Evolutionary conservation across 2,329 filamentous ascomycete genomes (phyloP).

Genomic region (Talaromyces sp.): DNA sequence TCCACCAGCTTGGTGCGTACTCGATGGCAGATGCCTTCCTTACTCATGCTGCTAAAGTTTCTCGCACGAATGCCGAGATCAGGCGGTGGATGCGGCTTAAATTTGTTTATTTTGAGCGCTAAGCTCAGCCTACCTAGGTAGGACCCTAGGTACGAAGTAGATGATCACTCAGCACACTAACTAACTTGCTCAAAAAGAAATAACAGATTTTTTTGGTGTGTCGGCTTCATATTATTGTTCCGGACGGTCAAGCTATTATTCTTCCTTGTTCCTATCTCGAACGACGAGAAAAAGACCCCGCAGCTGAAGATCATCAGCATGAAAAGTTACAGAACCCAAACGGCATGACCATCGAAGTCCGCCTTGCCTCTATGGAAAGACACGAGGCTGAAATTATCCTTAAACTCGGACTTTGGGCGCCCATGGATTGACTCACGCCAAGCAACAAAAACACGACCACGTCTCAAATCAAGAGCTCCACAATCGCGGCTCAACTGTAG

Average conservation of each 20-base stretch:
- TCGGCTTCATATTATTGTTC: too few relatives aligned
- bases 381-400: not conserved
- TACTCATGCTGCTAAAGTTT: too few relatives aligned
- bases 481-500: slow-evolving; percentile 8
- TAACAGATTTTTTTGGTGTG: too few relatives aligned
- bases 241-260: not conserved
- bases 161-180: not conserved
- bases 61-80: not conserved
- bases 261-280: not conserved
- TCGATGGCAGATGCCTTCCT: too few relatives aligned
- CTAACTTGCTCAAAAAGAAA: too few relatives aligned
- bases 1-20: too few relatives aligned
- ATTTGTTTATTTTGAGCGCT: not conserved
- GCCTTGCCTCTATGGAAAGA: not conserved
- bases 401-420: not conserved
- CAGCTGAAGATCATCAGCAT: not conserved
- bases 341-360: not conserved
- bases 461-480: not conserved
- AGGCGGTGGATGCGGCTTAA: not conserved
- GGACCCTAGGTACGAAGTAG: too few relatives aligned
- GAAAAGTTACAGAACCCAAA: not conserved
- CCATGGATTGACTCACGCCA: not conserved
- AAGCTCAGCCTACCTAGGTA: too few relatives aligned
- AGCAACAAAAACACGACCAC: not conserved
- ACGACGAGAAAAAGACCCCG: not conserved